Evolutionary conservation across 2,329 filamentous ascomycete species (phyloP).

Genomic region (Alternaria angustiovoidea): DNA sequence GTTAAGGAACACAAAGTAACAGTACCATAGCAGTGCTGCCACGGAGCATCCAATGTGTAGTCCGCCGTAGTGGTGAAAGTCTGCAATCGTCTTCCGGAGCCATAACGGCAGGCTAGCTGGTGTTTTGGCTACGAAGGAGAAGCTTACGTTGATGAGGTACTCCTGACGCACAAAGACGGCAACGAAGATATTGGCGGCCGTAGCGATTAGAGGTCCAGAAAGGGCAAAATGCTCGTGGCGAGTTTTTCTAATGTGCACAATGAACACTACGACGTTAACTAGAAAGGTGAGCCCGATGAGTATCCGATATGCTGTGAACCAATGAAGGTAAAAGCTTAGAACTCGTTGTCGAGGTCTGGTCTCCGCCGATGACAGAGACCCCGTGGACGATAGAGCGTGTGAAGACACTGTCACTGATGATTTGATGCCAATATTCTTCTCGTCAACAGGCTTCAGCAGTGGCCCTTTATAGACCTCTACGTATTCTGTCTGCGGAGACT

Average conservation of each 20-base stretch:
- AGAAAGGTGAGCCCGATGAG: constrained; percentile 18
- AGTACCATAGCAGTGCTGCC: constrained; percentile 53
- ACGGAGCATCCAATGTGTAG: constrained; percentile 46
- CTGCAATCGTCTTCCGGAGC: constrained; percentile 33
- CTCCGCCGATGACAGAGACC: background rate
- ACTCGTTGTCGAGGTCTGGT: constrained; percentile 1
- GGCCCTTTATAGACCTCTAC: background rate
- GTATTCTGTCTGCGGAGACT: background rate
- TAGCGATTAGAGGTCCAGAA: constrained; percentile 30
- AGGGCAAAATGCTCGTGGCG: background rate
- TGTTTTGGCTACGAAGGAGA: constrained; percentile 36
- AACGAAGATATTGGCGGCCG: constrained; percentile 45
- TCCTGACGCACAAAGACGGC: constrained; percentile 47
- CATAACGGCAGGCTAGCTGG: constrained; percentile 34
- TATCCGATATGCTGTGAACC: constrained; percentile 29
- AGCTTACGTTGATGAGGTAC: constrained; percentile 43
- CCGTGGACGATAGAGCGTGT: background rate
- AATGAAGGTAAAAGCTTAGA: constrained; percentile 18
- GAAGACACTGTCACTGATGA: background rate
- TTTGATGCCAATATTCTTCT: background rate
- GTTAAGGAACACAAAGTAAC: constrained; percentile 49
- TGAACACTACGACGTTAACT: constrained; percentile 17
- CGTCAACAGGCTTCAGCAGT: background rate
- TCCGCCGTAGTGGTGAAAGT: constrained; percentile 46
- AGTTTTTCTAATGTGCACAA: background rate